phyloP scores from a whole-genome alignment of 2,329 filamentous ascomycete genomes.

The Teratosphaeria nubilosa region DNA sequence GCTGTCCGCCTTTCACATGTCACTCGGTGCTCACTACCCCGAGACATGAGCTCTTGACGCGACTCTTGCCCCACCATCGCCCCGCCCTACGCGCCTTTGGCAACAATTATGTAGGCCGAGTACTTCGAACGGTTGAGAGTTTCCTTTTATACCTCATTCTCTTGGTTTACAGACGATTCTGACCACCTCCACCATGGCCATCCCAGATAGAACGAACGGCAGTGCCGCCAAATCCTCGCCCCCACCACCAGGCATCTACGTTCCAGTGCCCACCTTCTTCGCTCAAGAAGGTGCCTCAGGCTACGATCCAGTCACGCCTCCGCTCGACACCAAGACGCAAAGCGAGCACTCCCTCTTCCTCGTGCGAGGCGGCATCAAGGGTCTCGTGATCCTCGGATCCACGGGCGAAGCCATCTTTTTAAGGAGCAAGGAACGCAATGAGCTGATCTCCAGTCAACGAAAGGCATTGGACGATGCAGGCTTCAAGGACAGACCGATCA shows the following conservation, averaged over 20 bases:
- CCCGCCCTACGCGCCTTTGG: background rate
- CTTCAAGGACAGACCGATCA: constrained; percentile 49
- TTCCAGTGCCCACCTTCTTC: constrained; percentile 57
- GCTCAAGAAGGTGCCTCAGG: constrained; percentile 35
- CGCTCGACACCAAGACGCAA: constrained; percentile 50
- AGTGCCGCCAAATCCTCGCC: constrained; percentile 22
- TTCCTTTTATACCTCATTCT: too few species aligned
- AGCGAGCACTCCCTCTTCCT: constrained; percentile 50
- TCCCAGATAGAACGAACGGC: constrained; percentile 3
- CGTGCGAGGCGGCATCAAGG: constrained; percentile 49
- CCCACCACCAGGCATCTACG: constrained; percentile 45
- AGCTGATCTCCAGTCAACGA: constrained; percentile 46
- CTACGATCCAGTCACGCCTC: constrained; percentile 34
- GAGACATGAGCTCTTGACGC: background rate
- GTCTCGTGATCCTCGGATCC: constrained; percentile 53
- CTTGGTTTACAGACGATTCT: background rate
- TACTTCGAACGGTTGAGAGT: background rate
- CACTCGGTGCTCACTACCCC: background rate
- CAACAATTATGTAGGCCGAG: background rate
- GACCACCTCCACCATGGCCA: background rate
- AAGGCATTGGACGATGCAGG: constrained; percentile 46
- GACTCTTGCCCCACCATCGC: background rate
- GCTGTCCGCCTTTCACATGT: background rate
- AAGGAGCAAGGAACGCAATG: constrained; percentile 45
- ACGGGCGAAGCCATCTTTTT: constrained; percentile 57